Evolutionary conservation across 2,329 filamentous ascomycete species (phyloP).

Genomic region (Fusarium sp.): DNA sequence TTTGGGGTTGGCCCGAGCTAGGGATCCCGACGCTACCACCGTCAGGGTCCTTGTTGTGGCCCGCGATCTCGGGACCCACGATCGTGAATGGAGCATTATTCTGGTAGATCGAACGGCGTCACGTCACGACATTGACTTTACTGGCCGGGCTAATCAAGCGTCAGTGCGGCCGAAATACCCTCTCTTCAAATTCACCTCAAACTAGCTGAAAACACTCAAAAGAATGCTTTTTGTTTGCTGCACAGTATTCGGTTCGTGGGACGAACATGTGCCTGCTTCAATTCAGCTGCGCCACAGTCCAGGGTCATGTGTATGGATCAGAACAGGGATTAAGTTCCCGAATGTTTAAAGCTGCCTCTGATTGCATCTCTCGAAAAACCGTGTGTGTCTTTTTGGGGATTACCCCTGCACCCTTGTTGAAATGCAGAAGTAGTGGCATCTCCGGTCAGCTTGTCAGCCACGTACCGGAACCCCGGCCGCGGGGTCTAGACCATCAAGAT

Average conservation of each 20-base stretch:
- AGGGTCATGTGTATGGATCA: slow-evolving; percentile 9
- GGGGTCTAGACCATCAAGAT: slow-evolving; percentile 30
- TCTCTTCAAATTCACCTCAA: neutral
- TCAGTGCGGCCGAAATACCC: neutral
- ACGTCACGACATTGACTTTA: slow-evolving; percentile 6
- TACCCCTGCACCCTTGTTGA: slow-evolving; percentile 1
- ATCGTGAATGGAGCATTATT: slow-evolving; percentile 31
- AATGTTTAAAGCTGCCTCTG: slow-evolving; percentile 5
- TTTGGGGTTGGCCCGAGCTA: slow-evolving; percentile 14
- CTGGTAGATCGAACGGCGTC: slow-evolving; percentile 28
- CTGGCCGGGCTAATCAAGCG: neutral
- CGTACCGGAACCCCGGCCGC: slow-evolving; percentile 16
- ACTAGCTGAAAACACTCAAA: neutral
- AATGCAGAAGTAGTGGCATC: neutral
- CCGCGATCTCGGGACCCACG: slow-evolving; percentile 39
- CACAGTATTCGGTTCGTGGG: neutral
- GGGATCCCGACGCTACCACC: slow-evolving; percentile 37
- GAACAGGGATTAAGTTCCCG: slow-evolving; percentile 22
- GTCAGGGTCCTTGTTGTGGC: slow-evolving; percentile 38
- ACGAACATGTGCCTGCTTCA: neutral
- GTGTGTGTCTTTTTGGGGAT: neutral
- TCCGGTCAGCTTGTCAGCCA: slow-evolving; percentile 1
- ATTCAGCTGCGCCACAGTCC: slow-evolving; percentile 4
- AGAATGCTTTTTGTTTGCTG: neutral
- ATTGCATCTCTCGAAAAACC: neutral